Evolutionary conservation across 306 rosid species (phyloP).

Genomic region (Acacia melanoxylon): DNA sequence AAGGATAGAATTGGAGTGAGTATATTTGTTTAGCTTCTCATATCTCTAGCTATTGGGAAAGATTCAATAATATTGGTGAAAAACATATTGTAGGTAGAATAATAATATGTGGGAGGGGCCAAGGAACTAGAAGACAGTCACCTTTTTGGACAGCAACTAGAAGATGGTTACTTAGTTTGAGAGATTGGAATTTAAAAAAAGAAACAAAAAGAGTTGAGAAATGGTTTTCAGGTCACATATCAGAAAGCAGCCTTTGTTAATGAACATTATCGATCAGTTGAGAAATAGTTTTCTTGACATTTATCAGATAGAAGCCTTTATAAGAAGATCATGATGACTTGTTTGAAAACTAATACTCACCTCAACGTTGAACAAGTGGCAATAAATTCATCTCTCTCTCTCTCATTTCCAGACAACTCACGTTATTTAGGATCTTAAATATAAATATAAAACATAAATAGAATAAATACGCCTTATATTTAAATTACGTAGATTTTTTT

Average conservation of each 20-base stretch:
- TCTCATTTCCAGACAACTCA: not conserved
- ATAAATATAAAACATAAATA: too few species aligned
- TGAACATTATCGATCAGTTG: constrained; percentile 40
- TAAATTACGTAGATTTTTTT: too few species aligned
- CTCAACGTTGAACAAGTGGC: constrained; percentile 52
- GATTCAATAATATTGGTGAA: not conserved
- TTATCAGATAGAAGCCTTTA: constrained; percentile 38
- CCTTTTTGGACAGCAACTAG: constrained; percentile 14
- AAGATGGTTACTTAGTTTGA: constrained; percentile 48
- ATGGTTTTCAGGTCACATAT: constrained; percentile 32
- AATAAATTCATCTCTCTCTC: constrained; percentile 22
- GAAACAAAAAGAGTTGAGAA: constrained; percentile 49
- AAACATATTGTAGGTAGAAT: not conserved
- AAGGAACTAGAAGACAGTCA: constrained; percentile 30
- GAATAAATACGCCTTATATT: too few species aligned
- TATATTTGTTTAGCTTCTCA: not conserved
- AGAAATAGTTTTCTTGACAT: constrained; percentile 60
- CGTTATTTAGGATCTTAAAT: too few species aligned
- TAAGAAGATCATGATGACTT: constrained; percentile 42
- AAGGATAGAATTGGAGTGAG: too few species aligned
- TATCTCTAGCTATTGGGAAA: not conserved
- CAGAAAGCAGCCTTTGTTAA: not conserved
- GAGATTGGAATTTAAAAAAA: constrained; percentile 37
- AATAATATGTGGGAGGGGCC: not conserved
- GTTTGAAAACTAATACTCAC: constrained; percentile 60